Conservation (phyloP, 2,329 filamentous ascomycete species). For the Alternaria sp. region DNA sequence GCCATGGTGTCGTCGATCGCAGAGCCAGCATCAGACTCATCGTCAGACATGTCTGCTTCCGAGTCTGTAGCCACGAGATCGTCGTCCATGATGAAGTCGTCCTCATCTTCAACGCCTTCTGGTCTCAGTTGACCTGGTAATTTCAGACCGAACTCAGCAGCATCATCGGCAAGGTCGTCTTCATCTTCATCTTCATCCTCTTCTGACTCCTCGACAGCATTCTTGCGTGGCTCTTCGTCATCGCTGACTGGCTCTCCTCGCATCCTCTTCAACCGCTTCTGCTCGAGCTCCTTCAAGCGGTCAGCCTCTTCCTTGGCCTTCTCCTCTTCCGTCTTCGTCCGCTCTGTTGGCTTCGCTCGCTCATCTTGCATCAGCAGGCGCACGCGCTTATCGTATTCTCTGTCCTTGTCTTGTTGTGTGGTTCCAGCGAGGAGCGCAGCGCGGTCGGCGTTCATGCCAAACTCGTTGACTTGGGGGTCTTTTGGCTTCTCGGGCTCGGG, state of each 20-base stretch:
- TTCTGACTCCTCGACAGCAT: conserved; percentile 20
- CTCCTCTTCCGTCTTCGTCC: conserved; percentile 71
- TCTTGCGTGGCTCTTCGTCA: conserved; percentile 65
- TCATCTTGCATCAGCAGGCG: conserved; percentile 84
- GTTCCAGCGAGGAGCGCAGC: conserved; percentile 65
- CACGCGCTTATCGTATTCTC: conserved; percentile 84
- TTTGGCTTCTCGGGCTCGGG: conserved; percentile 50
- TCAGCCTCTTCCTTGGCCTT: conserved; percentile 73
- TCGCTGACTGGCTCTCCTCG: conserved; percentile 77
- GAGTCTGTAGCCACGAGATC: conserved; percentile 85
- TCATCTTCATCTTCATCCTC: conserved; percentile 48
- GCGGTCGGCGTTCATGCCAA: conserved; percentile 65
- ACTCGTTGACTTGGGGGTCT: conserved; percentile 48
- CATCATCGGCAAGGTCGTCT: conserved; percentile 57
- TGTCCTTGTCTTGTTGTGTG: conserved; percentile 74
- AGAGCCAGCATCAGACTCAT: conserved; percentile 38
- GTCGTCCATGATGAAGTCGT: conserved; percentile 90
- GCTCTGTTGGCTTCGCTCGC: conserved; percentile 81
- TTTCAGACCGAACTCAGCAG: conserved; percentile 67
- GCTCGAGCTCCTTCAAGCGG: conserved; percentile 79
- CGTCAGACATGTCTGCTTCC: conserved; percentile 49
- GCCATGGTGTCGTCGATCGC: conserved; percentile 46
- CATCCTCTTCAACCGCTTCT: conserved; percentile 85
- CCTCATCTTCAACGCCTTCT: conserved; percentile 77
- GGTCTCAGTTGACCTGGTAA: conserved; percentile 56